These are phyloP conservation scores for Davidsoniella australis DNA, from an alignment of 2,329 filamentous ascomycete genomes.

Conservation along the genomic window DNA sequence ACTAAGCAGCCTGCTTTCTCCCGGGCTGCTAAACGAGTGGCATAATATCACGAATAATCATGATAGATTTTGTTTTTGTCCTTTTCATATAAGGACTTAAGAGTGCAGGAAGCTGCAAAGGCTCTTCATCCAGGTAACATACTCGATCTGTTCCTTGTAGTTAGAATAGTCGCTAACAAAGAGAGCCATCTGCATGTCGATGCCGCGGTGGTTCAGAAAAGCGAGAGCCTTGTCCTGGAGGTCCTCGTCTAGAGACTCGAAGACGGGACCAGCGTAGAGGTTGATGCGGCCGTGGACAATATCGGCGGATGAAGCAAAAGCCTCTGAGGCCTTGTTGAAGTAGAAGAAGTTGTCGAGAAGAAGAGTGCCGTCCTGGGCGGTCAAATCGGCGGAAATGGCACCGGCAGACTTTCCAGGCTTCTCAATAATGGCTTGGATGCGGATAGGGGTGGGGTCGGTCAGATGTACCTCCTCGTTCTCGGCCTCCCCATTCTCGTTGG, in stretches of 20 bases:
- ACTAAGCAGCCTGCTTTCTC: too few species aligned
- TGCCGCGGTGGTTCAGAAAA: constrained; percentile 85
- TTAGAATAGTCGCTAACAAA: constrained; percentile 96
- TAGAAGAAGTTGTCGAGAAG: constrained; percentile 83
- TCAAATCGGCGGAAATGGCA: constrained; percentile 70
- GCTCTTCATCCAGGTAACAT: constrained; percentile 73
- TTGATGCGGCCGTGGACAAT: constrained; percentile 58
- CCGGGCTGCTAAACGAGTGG: not conserved
- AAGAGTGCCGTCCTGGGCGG: constrained; percentile 72
- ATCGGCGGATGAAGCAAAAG: constrained; percentile 59
- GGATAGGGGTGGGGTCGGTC: constrained; percentile 47
- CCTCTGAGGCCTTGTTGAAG: constrained; percentile 62
- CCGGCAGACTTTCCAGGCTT: constrained; percentile 56
- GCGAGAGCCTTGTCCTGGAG: constrained; percentile 82
- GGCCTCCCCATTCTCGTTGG: constrained; percentile 39
- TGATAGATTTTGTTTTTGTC: too few species aligned
- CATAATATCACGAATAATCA: not conserved
- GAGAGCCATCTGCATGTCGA: constrained; percentile 69
- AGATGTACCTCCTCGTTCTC: constrained; percentile 30
- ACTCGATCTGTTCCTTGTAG: constrained; percentile 97
- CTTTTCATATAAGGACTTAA: constrained; percentile 43
- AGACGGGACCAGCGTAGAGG: constrained; percentile 79
- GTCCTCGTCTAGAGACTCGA: constrained; percentile 89
- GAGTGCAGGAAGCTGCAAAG: constrained; percentile 52
- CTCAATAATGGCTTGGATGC: constrained; percentile 74